Conservation (phyloP, 2,329 filamentous ascomycete species). For the Neurospora sp. region DNA sequence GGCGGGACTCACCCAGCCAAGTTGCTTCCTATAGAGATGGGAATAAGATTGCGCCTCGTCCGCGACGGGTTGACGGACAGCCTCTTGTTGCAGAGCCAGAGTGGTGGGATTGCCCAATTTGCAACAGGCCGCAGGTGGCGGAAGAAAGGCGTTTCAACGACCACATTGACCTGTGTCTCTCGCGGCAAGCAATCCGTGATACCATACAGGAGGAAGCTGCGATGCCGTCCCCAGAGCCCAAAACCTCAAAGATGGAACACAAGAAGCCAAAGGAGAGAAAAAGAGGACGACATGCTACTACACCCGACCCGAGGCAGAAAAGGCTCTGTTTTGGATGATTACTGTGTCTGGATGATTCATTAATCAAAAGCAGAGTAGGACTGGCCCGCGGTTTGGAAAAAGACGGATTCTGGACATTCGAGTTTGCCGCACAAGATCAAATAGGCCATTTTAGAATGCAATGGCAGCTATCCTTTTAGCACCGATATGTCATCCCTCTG, state of each 20-base stretch:
- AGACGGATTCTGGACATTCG: background rate
- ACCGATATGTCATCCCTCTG: background rate
- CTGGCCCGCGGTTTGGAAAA: background rate
- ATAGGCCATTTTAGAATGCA: background rate
- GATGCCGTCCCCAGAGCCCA: slow-evolving; percentile 11
- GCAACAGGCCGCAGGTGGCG: slow-evolving; percentile 61
- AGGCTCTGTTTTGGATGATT: slow-evolving; percentile 42
- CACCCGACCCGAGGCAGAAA: slow-evolving; percentile 37
- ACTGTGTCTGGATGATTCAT: background rate
- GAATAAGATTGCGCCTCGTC: slow-evolving; percentile 43
- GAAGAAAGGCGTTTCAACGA: slow-evolving; percentile 75
- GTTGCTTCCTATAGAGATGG: slow-evolving; percentile 29
- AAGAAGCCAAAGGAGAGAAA: slow-evolving; percentile 32
- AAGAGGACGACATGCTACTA: slow-evolving; percentile 23
- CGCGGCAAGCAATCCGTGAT: slow-evolving; percentile 75
- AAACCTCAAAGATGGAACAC: slow-evolving; percentile 26
- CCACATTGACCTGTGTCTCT: slow-evolving; percentile 88
- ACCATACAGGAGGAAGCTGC: slow-evolving; percentile 51
- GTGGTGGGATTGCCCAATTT: slow-evolving; percentile 84
- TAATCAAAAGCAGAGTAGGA: background rate
- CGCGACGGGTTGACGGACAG: slow-evolving; percentile 27
- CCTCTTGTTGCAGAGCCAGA: slow-evolving; percentile 32
- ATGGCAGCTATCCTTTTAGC: background rate
- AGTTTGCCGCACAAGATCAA: background rate
- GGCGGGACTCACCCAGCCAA: background rate